Base-by-base conservation (phyloP, 495 filamentous ascomycete genomes). In the Penicillium alfredii region DNA sequence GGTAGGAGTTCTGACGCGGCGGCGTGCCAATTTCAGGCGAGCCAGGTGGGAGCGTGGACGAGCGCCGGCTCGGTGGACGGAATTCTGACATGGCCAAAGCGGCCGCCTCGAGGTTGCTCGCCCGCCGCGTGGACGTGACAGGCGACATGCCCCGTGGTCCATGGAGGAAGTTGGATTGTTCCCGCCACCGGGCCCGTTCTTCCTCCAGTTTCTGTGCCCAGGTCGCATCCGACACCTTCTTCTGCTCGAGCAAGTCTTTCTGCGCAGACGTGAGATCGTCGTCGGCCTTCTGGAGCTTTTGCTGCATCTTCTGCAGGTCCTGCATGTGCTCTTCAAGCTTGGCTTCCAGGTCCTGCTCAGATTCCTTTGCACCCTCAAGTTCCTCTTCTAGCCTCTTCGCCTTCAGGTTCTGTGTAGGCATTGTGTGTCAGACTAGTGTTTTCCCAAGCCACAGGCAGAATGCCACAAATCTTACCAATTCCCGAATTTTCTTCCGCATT, bases 301-400 rank as follows among this genome's bases (percentile, higher is more conserved):
- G 72, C 30, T 79, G 74, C 16, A 86, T 56, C 34, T 68, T 67
- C 38, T 80, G 73, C n/a, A 84, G 40, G 49, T 84, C 74, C n/a
- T 73, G 61, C 23, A 72, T 76, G 29, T 77, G 76, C 22, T 80
- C 72, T 9, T 73, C 53, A 3, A 81, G 58, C 29, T 76, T 72
- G 44, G 57, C 58, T 32, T 77, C 67, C 6, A 87, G 64, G 13
- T 73, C 76, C 8, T 79, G 73, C 34, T 84, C 68, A 19, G 73
- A 72, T 24, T 79, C 78, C 47, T 73, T 78, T 14, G 79, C 66
- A 37, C 70, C 74, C 49, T 95, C 89, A 8, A 94, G 63, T 30
- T 95, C 86, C 43, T 94, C 84, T 49, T 96, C 89, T 8, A 82
- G 60, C 23, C 76, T 76, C 57, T 85, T 87, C 4, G 73, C 73